phyloP scores from a whole-genome alignment of 129 eudicot genomes.

The Pittosporum tobira region DNA sequence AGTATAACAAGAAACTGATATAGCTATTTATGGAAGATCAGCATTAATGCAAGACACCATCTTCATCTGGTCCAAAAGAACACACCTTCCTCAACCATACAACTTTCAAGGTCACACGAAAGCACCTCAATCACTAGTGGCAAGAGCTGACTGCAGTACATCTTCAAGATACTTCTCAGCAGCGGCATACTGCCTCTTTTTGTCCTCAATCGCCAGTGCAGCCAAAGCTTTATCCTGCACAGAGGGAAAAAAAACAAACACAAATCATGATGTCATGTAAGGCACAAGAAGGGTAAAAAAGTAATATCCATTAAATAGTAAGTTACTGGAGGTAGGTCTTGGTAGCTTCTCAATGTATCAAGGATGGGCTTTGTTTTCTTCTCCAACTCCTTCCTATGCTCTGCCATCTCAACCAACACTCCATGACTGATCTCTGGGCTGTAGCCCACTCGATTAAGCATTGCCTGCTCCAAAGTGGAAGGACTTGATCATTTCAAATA shows the following conservation, averaged over 20 bases:
- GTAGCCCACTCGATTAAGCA: slow-evolving; percentile 87
- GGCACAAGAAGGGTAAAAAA: neutral
- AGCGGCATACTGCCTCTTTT: slow-evolving; percentile 85
- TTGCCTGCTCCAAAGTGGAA: slow-evolving; percentile 41
- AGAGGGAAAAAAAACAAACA: neutral
- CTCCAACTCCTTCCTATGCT: slow-evolving; percentile 88
- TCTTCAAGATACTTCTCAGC: slow-evolving; percentile 95
- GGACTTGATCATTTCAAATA: neutral
- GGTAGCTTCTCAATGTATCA: slow-evolving; percentile 96
- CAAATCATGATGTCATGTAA: neutral
- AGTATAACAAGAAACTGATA: too few species aligned
- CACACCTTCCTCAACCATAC: too few species aligned
- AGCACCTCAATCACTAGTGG: slow-evolving; percentile 34
- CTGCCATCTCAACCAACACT: slow-evolving; percentile 94
- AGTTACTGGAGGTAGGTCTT: slow-evolving; percentile 91
- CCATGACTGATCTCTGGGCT: slow-evolving; percentile 96
- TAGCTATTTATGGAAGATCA: neutral
- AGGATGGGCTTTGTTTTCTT: slow-evolving; percentile 91
- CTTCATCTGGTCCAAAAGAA: too few species aligned
- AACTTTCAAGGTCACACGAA: too few species aligned
- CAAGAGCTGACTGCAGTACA: slow-evolving; percentile 89
- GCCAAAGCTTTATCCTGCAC: slow-evolving; percentile 94
- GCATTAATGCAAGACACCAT: neutral
- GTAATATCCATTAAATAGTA: neutral
- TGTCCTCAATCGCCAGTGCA: slow-evolving; percentile 89